These are phyloP conservation scores for Allomyces macrogynus DNA, from an alignment of 192 early-diverging fungal species.

Conservation along the genomic window DNA sequence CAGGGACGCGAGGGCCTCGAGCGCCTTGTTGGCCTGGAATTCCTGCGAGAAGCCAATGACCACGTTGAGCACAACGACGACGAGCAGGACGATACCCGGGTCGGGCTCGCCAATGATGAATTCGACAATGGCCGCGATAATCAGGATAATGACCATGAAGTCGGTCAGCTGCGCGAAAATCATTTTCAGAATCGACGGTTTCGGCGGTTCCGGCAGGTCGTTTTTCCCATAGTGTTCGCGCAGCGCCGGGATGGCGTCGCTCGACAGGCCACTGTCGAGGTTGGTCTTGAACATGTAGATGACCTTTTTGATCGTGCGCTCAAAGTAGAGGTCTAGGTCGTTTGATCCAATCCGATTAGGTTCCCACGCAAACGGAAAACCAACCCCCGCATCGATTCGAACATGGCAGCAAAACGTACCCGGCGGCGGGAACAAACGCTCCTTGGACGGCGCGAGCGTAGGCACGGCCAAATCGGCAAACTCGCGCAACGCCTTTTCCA, in stretches of 20 bases:
- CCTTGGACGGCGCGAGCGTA: constrained; percentile 26
- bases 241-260: constrained; percentile 30
- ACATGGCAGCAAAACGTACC: constrained; percentile 17
- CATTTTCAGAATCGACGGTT: constrained; percentile 45
- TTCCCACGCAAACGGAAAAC: no score
- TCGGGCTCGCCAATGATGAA: constrained; percentile 56
- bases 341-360: no score
- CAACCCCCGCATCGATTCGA: no score
- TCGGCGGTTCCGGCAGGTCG: constrained; percentile 57
- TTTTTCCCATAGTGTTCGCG: constrained; percentile 69
- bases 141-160: constrained; percentile 82
- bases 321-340: constrained; percentile 62
- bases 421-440: constrained; percentile 33
- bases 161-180: constrained; percentile 76
- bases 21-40: constrained; percentile 80
- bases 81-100: constrained; percentile 37
- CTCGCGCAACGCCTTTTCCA: constrained; percentile 51
- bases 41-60: constrained; percentile 88
- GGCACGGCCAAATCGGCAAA: constrained; percentile 19
- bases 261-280: constrained; percentile 34
- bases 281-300: constrained; percentile 68
- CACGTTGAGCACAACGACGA: constrained; percentile 71
- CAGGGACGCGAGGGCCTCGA: constrained; percentile 80
- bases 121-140: constrained; percentile 58
- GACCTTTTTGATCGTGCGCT: constrained; percentile 68